Percentiles rank a stretch among this genome's conserved stretches.
phyloP scores from a whole-genome alignment of 108 stramenopile species.

The Aureococcus anophagefferens region DNA sequence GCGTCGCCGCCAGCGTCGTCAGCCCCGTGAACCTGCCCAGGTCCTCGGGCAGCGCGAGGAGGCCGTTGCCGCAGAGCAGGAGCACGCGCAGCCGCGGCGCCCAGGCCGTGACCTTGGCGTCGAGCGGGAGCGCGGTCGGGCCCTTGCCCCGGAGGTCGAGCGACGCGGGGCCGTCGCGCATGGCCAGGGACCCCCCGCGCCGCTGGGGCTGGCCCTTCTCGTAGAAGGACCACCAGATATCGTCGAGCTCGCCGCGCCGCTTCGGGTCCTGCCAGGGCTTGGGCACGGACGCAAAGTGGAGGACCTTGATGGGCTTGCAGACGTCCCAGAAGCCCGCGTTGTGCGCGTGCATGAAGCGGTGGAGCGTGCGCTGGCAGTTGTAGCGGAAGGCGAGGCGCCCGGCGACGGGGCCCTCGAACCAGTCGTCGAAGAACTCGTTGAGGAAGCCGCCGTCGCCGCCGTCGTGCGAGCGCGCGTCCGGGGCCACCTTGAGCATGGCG shows the following conservation, averaged over 20 bases:
- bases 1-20: no score
- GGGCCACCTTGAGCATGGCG: slow-evolving; percentile 32
- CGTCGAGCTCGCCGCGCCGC: slow-evolving; percentile 10
- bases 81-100: no score
- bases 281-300: slow-evolving; percentile 61
- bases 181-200: no score
- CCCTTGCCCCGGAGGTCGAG: no score
- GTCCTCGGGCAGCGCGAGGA: no score
- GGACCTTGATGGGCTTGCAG: slow-evolving; percentile 39
- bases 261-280: slow-evolving; percentile 67
- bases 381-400: slow-evolving; percentile 58
- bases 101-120: no score
- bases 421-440: slow-evolving; percentile 65
- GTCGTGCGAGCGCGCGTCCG: slow-evolving; percentile 48
- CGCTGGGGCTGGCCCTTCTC: no score
- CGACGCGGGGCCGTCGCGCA: no score
- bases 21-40: no score
- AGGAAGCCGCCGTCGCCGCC: slow-evolving; percentile 76
- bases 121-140: no score
- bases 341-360: slow-evolving; percentile 54
- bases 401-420: slow-evolving; percentile 54
- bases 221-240: not conserved
- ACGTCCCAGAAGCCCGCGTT: slow-evolving; percentile 61
- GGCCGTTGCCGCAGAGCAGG: no score
- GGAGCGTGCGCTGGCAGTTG: slow-evolving; percentile 67